Conservation (phyloP, 1,284 basidiomycete genomes). For the Boletus sp. region DNA sequence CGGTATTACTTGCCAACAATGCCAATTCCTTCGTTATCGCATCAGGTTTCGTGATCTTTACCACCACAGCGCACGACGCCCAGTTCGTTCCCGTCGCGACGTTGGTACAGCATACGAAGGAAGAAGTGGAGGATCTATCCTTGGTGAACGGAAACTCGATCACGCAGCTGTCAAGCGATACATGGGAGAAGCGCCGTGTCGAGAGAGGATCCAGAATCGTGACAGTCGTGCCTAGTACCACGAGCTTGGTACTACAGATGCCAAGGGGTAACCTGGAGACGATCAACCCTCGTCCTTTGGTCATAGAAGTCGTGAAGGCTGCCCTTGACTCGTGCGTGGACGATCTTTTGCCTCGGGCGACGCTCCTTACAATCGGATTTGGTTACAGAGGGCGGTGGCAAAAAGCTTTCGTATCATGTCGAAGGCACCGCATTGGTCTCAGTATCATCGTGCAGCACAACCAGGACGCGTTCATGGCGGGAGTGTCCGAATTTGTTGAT, state of each 20-base stretch:
- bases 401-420: constrained; percentile 85
- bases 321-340: constrained; percentile 68
- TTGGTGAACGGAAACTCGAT: constrained; percentile 23
- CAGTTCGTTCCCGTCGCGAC: constrained; percentile 59
- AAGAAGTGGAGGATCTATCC: constrained; percentile 23
- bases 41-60: constrained; percentile 82
- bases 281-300: constrained; percentile 88
- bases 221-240: constrained; percentile 77
- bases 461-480: constrained; percentile 60
- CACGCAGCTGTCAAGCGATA: constrained; percentile 33
- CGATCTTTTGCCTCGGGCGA: background rate
- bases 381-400: constrained; percentile 61
- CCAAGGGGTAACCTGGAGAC: constrained; percentile 97
- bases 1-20: constrained; percentile 48
- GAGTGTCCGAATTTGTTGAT: constrained; percentile 68
- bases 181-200: constrained; percentile 73
- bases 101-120: constrained; percentile 24
- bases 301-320: constrained; percentile 75
- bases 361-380: constrained; percentile 1
- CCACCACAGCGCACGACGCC: constrained; percentile 80
- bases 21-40: constrained; percentile 82
- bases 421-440: constrained; percentile 92
- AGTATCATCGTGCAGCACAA: constrained; percentile 85
- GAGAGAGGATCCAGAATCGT: constrained; percentile 88
- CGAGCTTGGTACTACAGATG: constrained; percentile 95